These are phyloP conservation scores for Chlorella ohadii DNA, from an alignment of 139 green algal species.

Conservation along the genomic window DNA sequence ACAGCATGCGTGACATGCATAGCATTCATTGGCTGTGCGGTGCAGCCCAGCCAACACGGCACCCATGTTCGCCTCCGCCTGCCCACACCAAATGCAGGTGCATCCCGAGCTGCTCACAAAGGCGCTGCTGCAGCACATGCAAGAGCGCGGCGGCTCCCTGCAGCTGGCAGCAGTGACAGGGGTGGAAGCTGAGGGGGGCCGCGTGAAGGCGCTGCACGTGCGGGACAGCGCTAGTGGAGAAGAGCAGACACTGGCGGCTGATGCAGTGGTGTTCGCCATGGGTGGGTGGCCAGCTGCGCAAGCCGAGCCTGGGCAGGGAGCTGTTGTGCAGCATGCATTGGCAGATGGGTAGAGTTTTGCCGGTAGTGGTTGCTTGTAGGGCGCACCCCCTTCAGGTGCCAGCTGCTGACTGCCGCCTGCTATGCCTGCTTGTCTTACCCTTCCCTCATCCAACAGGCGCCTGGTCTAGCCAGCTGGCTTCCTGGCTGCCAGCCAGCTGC, in stretches of 20 bases:
- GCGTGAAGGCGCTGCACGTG: constrained; percentile 44
- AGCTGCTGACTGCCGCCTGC: too few species aligned
- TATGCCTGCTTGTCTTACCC: neutral
- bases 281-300: constrained; percentile 42
- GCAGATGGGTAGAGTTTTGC: too few species aligned
- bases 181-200: constrained; percentile 30
- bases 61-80: neutral
- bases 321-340: too few species aligned
- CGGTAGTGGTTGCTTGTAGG: too few species aligned
- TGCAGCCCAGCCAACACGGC: too few species aligned
- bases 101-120: constrained; percentile 77
- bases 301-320: too few species aligned
- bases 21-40: too few species aligned
- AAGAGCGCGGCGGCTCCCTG: constrained; percentile 52
- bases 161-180: constrained; percentile 55
- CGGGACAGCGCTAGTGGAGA: neutral
- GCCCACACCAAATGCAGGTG: constrained; percentile 54
- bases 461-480: constrained; percentile 59
- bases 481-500: constrained; percentile 56
- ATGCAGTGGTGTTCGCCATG: constrained; percentile 79
- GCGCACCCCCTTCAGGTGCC: too few species aligned
- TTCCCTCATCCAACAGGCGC: constrained; percentile 41
- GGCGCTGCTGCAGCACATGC: constrained; percentile 62
- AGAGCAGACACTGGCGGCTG: constrained; percentile 42
- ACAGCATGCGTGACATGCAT: neutral